Percentiles rank a stretch among this genome's conserved stretches.
phyloP scores from a whole-genome alignment of 1,139 yeast species.

The Candida sanyaensis region DNA sequence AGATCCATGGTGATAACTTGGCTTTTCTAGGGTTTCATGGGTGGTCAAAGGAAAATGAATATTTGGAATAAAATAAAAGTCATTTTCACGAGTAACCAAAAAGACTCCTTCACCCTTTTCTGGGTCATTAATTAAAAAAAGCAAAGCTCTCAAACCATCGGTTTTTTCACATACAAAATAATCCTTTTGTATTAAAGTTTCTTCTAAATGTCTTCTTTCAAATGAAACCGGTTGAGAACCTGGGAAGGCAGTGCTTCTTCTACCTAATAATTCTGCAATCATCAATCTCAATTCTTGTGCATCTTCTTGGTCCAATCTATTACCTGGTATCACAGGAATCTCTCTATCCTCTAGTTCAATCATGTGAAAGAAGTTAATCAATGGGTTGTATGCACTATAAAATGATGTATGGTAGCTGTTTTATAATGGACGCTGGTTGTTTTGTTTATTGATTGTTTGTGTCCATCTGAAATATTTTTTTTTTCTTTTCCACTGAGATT shows the following conservation, averaged over 20 bases:
- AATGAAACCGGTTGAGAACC: constrained; percentile 97
- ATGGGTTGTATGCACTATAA: neutral
- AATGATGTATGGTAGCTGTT: too few relatives aligned
- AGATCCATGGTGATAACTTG: constrained; percentile 78
- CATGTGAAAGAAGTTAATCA: constrained; percentile 19
- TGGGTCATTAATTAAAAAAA: constrained; percentile 69
- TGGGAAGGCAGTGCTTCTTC: constrained; percentile 59
- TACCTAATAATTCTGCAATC: constrained; percentile 67
- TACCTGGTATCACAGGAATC: constrained; percentile 86
- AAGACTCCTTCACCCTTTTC: constrained; percentile 73
- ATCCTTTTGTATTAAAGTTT: constrained; percentile 55
- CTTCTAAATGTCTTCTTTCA: constrained; percentile 68
- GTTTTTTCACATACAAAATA: constrained; percentile 95
- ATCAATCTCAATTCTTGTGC: constrained; percentile 66
- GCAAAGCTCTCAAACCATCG: constrained; percentile 85
- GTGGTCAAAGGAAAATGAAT: constrained; percentile 74
- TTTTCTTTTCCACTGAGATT: neutral
- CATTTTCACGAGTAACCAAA: constrained; percentile 83
- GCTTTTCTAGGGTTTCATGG: constrained; percentile 51
- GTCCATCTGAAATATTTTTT: constrained; percentile 1
- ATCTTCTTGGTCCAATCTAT: constrained; percentile 68
- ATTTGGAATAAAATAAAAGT: constrained; percentile 76
- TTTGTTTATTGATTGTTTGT: constrained; percentile 1
- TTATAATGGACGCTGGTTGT: too few relatives aligned
- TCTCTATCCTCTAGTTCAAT: constrained; percentile 54